Evolutionary conservation across 2,329 filamentous ascomycete species (phyloP).

Genomic region (Xylaria sp.): DNA sequence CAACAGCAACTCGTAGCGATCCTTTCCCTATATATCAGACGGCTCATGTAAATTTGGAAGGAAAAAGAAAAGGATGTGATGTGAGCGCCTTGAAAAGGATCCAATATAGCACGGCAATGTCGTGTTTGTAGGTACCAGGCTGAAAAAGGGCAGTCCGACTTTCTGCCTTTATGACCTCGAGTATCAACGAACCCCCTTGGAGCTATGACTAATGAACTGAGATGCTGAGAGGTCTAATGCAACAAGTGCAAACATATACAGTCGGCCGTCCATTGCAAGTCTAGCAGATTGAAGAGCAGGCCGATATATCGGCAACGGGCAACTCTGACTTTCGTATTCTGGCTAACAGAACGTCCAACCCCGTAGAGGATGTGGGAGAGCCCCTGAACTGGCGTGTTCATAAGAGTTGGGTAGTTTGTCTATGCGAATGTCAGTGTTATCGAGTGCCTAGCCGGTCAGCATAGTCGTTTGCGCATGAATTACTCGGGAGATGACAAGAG

Average conservation of each 20-base stretch:
- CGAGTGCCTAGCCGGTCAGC: background rate
- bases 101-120: conserved; percentile 25
- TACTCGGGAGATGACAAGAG: background rate
- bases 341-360: conserved; percentile 6
- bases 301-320: conserved; percentile 41
- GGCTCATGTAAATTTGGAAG: too few relatives aligned
- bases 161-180: conserved; percentile 35
- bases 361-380: background rate
- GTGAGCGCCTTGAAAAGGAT: conserved; percentile 22
- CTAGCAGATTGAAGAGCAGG: conserved; percentile 31
- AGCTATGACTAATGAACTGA: conserved; percentile 34
- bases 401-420: too few relatives aligned
- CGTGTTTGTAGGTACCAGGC: conserved; percentile 29
- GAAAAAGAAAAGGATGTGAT: too few relatives aligned
- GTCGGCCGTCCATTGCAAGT: conserved; percentile 32
- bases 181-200: conserved; percentile 32
- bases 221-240: conserved; percentile 32
- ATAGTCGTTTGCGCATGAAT: background rate
- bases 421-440: background rate
- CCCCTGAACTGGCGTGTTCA: too few relatives aligned
- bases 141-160: background rate
- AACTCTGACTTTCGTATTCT: conserved; percentile 44
- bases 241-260: conserved; percentile 27
- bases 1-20: too few relatives aligned
- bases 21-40: too few relatives aligned